Conservation (phyloP, 176 grass and related monocot species). For the Phoenix dactylifera region DNA sequence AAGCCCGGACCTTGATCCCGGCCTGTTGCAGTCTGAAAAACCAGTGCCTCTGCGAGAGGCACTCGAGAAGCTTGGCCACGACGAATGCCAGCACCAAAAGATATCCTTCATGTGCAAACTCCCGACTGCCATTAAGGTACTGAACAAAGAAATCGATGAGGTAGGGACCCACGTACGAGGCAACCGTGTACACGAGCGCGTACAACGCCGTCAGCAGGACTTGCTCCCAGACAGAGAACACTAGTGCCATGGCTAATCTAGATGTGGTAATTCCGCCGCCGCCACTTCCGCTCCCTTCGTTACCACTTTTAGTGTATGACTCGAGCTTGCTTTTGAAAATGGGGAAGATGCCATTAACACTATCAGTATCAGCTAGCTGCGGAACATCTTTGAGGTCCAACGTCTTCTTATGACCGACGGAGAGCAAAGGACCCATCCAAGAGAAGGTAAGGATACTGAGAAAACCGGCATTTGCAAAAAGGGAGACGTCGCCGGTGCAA, state of each 20-base stretch:
- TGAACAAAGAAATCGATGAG: constrained; percentile 71
- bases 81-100: constrained; percentile 51
- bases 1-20: constrained; percentile 27
- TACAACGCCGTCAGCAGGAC: constrained; percentile 57
- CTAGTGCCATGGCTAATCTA: constrained; percentile 50
- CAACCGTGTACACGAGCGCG: constrained; percentile 39
- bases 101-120: constrained; percentile 39
- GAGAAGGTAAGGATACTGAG: constrained; percentile 68
- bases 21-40: constrained; percentile 53
- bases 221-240: constrained; percentile 51
- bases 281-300: neutral
- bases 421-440: constrained; percentile 51
- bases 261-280: constrained; percentile 39
- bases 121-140: constrained; percentile 64
- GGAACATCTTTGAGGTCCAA: constrained; percentile 71
- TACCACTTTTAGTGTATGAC: neutral
- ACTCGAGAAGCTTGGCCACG: constrained; percentile 54
- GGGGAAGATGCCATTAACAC: constrained; percentile 36
- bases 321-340: constrained; percentile 55
- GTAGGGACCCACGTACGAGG: constrained; percentile 78
- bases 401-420: constrained; percentile 51
- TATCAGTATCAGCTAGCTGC: constrained; percentile 33
- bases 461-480: constrained; percentile 46
- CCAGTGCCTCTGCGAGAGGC: constrained; percentile 46
- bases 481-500: constrained; percentile 19